Conservation (phyloP, 371 early-diverging fungal species). For the Apophysomyces sp. region DNA sequence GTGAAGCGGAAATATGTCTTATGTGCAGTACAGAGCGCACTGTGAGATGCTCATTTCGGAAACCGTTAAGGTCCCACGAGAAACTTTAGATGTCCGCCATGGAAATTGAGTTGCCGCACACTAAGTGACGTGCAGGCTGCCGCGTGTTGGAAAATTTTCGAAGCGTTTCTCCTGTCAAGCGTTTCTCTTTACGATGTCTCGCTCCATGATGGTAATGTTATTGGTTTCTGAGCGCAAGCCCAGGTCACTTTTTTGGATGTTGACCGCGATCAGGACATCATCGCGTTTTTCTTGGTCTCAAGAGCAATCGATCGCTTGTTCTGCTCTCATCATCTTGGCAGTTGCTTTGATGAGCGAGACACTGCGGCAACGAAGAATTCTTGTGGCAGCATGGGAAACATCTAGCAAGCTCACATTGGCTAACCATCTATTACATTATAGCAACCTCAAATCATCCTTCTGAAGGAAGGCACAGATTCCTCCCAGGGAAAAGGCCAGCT, state of each 20-base stretch:
- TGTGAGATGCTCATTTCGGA: too few species aligned
- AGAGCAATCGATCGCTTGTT: background rate
- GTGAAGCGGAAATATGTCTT: too few species aligned
- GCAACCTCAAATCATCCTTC: conserved; percentile 98
- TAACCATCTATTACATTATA: conserved; percentile 21
- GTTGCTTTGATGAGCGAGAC: background rate
- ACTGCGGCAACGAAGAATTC: background rate
- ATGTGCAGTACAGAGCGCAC: too few species aligned
- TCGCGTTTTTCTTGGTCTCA: background rate
- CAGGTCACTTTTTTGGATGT: background rate
- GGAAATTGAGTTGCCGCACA: background rate
- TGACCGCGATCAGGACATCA: background rate
- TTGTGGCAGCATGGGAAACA: background rate
- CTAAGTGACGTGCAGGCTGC: background rate
- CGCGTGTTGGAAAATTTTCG: conserved; percentile 5
- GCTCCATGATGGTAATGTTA: conserved; percentile 13
- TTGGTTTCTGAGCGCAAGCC: background rate
- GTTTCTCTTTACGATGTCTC: conserved; percentile 8
- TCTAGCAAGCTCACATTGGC: background rate
- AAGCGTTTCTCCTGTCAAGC: conserved; percentile 3
- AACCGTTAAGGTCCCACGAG: too few species aligned
- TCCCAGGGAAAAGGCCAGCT: conserved; percentile 99
- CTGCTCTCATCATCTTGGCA: background rate
- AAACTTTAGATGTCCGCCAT: background rate
- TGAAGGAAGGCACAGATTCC: conserved; percentile 99